Base-by-base conservation (phyloP, 768 basidiomycete genomes). In the Tricholoma furcatifolium region DNA sequence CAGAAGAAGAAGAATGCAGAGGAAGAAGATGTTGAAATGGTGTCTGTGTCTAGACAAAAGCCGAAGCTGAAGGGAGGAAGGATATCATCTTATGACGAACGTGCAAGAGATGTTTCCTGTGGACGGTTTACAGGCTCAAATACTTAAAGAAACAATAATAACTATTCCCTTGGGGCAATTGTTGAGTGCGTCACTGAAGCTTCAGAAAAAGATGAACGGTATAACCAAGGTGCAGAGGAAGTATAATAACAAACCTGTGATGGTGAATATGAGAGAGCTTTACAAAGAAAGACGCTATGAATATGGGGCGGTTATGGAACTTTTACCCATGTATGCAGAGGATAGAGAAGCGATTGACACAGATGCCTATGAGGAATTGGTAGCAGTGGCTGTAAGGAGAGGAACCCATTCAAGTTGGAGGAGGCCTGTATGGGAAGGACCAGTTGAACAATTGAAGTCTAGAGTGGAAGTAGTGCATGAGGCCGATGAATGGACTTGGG, bases 141-240 rank as follows among this genome's bases (percentile, higher is more conserved):
- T 53, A 10, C 43, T 57, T 3, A 10, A 30, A 3, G 10, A 38
- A 2, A 45, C 47, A 2, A 14, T 23, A 9, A 39, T 50, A 10
- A 50, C 48, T 0, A 18, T 55, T 9, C 9, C 23, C 0, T 10
- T 55, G 5, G 31, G 43, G 1, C 14, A 50, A 15, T 23, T 55
- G 0, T 6, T 55, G 2, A 42, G 48, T 0, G 23, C 43, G 0
- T 55, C 31, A 1, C 47, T 27, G 8, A 43, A 50, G 11, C 38
- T 61, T 0, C 52, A 58, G 34, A 61, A 59, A 35, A 9, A 43
- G 0, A 34, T 61, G 7, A 35, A 38, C 2, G 45, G 54, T 1
- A 12, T 57, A 3, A 56, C 58, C 14, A 59, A 51, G 31, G 56
- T 42, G 9, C 17, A 52, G 8, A 18, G 49, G 1, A 45, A 56